A percentile compares a stretch with the other conserved stretches of the same genome.
phyloP scores from a whole-genome alignment of 139 green algal species.

The Pseudopediastrum boryanum region DNA sequence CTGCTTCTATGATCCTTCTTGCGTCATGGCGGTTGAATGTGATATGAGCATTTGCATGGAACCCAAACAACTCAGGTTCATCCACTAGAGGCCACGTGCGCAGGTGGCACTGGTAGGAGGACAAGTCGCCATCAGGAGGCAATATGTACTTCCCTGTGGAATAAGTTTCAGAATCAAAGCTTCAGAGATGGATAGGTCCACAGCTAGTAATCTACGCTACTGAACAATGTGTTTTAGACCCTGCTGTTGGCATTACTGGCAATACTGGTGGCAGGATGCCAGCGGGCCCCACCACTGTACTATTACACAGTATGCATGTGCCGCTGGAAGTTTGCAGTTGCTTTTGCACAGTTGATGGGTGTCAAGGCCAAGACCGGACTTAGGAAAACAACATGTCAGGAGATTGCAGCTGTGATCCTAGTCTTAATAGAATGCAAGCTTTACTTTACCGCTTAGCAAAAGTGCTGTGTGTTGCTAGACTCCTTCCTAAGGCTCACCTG shows the following conservation, averaged over 20 bases:
- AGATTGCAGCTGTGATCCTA: neutral
- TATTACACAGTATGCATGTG: too few species aligned
- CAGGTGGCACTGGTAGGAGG: conserved; percentile 58
- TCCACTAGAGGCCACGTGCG: conserved; percentile 56
- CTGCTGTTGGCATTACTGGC: too few species aligned
- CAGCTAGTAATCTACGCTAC: neutral
- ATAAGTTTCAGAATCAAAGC: neutral
- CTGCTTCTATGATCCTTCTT: conserved; percentile 48
- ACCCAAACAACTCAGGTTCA: conserved; percentile 79
- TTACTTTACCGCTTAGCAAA: neutral
- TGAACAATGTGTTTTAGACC: neutral
- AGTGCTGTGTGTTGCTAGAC: too few species aligned
- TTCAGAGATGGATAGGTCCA: neutral
- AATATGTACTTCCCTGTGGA: conserved; percentile 40
- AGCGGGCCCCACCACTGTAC: too few species aligned
- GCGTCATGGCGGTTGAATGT: conserved; percentile 67
- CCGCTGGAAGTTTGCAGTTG: neutral
- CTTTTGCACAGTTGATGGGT: neutral
- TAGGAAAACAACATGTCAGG: neutral
- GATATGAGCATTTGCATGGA: conserved; percentile 83
- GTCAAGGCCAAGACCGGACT: neutral
- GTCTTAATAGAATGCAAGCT: neutral
- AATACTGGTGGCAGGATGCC: too few species aligned
- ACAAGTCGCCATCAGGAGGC: conserved; percentile 41
- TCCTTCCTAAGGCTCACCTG: too few species aligned